Evolutionary conservation across 257 asterid species (phyloP).

Genomic region (Echium plantagineum): DNA sequence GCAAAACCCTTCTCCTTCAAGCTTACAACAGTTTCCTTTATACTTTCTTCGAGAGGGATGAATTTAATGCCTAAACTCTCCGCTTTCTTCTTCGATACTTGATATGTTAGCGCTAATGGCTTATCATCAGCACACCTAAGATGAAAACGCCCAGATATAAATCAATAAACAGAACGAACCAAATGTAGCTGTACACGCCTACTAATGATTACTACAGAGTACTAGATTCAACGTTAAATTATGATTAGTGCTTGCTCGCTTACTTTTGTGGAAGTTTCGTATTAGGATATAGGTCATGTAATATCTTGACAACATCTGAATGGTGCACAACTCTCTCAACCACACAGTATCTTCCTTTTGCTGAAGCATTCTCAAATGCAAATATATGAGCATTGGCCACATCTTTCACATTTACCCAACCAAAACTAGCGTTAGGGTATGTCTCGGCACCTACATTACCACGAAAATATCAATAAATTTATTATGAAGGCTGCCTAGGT

Average conservation of each 20-base stretch:
- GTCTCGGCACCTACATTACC: conserved; percentile 32
- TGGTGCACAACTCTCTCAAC: conserved; percentile 47
- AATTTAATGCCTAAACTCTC: conserved; percentile 43
- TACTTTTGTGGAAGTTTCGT: conserved; percentile 50
- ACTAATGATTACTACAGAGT: too few relatives aligned
- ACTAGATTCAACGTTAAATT: too few relatives aligned
- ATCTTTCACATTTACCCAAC: conserved; percentile 66
- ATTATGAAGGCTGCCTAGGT: too few relatives aligned
- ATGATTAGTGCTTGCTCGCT: conserved; percentile 8
- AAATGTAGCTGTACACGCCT: too few relatives aligned
- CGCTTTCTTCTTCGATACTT: conserved; percentile 53
- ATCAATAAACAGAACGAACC: too few relatives aligned
- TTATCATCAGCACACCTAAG: conserved; percentile 61
- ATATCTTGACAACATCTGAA: conserved; percentile 37
- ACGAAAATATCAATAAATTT: not conserved
- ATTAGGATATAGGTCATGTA: conserved; percentile 22
- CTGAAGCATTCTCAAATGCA: conserved; percentile 54
- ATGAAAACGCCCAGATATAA: too few relatives aligned
- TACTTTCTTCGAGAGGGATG: conserved; percentile 44
- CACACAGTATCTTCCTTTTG: conserved; percentile 56
- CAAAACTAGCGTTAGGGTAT: conserved; percentile 25
- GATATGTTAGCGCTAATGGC: conserved; percentile 43
- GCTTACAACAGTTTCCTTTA: conserved; percentile 60
- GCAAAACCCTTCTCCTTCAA: conserved; percentile 47
- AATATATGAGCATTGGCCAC: conserved; percentile 67